Evolutionary conservation across 768 basidiomycete genomes (phyloP).

Genomic region (Calocybe gangraenosa): DNA sequence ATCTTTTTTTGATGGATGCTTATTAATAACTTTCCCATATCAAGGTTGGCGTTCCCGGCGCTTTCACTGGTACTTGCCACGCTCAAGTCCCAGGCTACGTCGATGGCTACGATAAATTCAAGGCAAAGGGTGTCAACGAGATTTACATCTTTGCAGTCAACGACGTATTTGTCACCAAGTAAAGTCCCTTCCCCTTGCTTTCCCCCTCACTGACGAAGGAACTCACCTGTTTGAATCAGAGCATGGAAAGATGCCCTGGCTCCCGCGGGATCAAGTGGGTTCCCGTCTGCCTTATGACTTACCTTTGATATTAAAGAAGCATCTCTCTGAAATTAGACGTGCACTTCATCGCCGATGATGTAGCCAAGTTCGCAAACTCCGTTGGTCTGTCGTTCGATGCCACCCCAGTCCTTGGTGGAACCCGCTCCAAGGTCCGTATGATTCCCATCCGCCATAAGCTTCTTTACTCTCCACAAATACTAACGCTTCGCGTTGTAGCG

Average conservation of each 20-base stretch:
- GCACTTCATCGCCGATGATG: constrained; percentile 68
- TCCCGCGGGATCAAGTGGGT: constrained; percentile 51
- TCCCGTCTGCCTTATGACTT: neutral
- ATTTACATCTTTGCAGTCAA: constrained; percentile 76
- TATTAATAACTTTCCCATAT: too few species aligned
- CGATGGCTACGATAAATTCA: constrained; percentile 62
- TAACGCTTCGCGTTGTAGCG: too few species aligned
- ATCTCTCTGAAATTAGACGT: constrained; percentile 30
- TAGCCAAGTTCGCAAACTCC: constrained; percentile 47
- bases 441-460: too few species aligned
- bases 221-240: constrained; percentile 24
- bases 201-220: neutral
- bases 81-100: constrained; percentile 64
- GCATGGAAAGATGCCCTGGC: constrained; percentile 67
- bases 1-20: too few species aligned
- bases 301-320: constrained; percentile 12
- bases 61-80: constrained; percentile 72
- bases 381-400: constrained; percentile 64
- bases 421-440: constrained; percentile 61
- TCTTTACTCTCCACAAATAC: too few species aligned
- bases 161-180: constrained; percentile 72
- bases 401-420: constrained; percentile 56
- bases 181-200: constrained; percentile 9
- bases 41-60: constrained; percentile 75
- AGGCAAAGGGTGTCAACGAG: constrained; percentile 68